Percentiles rank a stretch among this genome's conserved stretches.
phyloP scores from a whole-genome alignment of 345 rosid species.

The Aurinia saxatilis region DNA sequence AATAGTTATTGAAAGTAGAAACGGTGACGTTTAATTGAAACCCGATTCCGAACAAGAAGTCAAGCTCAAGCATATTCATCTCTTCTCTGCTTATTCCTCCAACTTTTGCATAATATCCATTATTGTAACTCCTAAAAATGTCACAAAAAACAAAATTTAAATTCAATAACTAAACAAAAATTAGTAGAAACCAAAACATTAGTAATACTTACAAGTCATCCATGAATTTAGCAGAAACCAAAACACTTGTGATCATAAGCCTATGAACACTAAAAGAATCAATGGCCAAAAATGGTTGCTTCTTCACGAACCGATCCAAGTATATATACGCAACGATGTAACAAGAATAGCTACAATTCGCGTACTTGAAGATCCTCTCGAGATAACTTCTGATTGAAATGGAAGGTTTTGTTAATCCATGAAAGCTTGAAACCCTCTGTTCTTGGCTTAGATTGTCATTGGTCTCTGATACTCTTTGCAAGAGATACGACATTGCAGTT shows the following conservation, averaged over 20 bases:
- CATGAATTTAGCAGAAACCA: constrained; percentile 80
- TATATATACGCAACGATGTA: constrained; percentile 71
- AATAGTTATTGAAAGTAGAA: constrained; percentile 44
- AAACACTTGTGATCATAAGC: constrained; percentile 62
- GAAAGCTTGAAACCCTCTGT: constrained; percentile 45
- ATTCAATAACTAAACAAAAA: background rate
- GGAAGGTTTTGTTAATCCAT: constrained; percentile 48
- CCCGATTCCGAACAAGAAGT: constrained; percentile 58
- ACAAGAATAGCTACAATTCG: constrained; percentile 71
- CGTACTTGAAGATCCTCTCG: constrained; percentile 66
- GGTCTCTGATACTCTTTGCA: constrained; percentile 46
- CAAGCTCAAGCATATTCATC: constrained; percentile 71
- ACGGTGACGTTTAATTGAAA: constrained; percentile 64
- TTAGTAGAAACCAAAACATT: no score
- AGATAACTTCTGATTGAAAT: constrained; percentile 61
- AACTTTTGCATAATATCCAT: constrained; percentile 58
- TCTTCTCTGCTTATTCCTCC: constrained; percentile 68
- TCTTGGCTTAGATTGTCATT: constrained; percentile 45
- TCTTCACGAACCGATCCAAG: constrained; percentile 57
- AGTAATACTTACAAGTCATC: constrained; percentile 78
- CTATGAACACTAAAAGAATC: constrained; percentile 62
- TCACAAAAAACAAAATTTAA: background rate
- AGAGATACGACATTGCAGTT: constrained; percentile 47
- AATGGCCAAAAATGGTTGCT: constrained; percentile 49
- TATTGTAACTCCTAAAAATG: constrained; percentile 45